These are phyloP conservation scores for Geranium incanum DNA, from an alignment of 441 rosid species.

Conservation along the genomic window DNA sequence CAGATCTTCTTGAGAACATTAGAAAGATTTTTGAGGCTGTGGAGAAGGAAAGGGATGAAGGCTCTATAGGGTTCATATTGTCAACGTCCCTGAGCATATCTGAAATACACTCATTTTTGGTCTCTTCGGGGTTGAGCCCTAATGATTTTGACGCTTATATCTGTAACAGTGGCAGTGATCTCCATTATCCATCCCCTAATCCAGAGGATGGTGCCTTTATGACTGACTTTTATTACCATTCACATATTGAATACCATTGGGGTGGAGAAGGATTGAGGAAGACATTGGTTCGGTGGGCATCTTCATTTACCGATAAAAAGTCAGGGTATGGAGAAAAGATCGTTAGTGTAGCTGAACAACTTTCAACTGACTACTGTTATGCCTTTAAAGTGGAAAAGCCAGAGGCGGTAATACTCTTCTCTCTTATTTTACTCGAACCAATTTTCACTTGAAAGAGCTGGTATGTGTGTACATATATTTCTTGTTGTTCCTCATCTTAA, in stretches of 20 bases:
- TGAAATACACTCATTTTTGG: slow-evolving; percentile 61
- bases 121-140: slow-evolving; percentile 53
- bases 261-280: slow-evolving; percentile 89
- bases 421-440: neutral
- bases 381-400: slow-evolving; percentile 61
- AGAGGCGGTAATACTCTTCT: slow-evolving; percentile 34
- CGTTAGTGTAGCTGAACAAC: slow-evolving; percentile 53
- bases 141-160: slow-evolving; percentile 78
- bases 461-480: neutral
- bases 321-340: slow-evolving; percentile 41
- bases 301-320: slow-evolving; percentile 46
- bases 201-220: slow-evolving; percentile 54
- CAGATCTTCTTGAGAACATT: slow-evolving; percentile 42
- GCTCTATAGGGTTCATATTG: slow-evolving; percentile 64
- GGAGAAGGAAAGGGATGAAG: slow-evolving; percentile 56
- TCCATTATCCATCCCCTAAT: slow-evolving; percentile 62
- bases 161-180: slow-evolving; percentile 81
- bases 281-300: slow-evolving; percentile 78
- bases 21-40: slow-evolving; percentile 48
- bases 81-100: slow-evolving; percentile 65
- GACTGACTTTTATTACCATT: slow-evolving; percentile 72
- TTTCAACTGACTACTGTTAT: slow-evolving; percentile 59
- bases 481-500: neutral
- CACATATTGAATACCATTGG: slow-evolving; percentile 71
- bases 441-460: neutral